Conservation (phyloP, 2,329 filamentous ascomycete genomes). For the Aspergillus pseudoterreus region DNA sequence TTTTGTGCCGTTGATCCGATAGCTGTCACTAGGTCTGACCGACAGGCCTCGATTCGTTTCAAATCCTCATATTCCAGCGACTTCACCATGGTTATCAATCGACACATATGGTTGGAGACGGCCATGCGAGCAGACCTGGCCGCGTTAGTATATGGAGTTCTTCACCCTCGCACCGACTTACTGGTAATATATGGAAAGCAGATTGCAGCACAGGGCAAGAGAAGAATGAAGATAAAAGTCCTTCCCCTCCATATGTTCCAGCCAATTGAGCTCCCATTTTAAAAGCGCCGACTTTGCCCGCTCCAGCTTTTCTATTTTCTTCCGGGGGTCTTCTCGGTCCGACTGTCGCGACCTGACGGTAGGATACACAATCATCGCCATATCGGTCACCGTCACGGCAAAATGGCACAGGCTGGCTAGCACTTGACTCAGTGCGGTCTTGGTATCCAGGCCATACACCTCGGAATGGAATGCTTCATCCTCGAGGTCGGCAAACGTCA, state of each 20-base stretch:
- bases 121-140: conserved; percentile 11
- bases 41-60: conserved; percentile 8
- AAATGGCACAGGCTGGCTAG: conserved; percentile 12
- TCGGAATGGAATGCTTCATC: conserved; percentile 10
- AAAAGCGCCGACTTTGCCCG: conserved; percentile 7
- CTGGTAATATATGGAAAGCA: conserved; percentile 12
- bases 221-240: conserved; percentile 11
- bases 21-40: conserved; percentile 6
- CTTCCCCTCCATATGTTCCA: conserved; percentile 9
- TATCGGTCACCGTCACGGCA: conserved; percentile 8
- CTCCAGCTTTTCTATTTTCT: conserved; percentile 1
- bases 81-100: conserved; percentile 5
- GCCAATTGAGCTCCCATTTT: conserved; percentile 12
- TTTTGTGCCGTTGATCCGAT: conserved; percentile 11
- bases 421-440: conserved; percentile 7
- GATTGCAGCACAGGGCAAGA: conserved; percentile 9
- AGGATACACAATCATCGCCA: conserved; percentile 10
- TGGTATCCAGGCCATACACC: conserved; percentile 9
- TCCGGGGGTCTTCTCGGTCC: neutral
- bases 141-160: neutral
- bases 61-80: conserved; percentile 5
- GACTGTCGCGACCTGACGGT: neutral
- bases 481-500: conserved; percentile 8
- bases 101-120: conserved; percentile 11
- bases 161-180: neutral